phyloP scores from a whole-genome alignment of 331 rosid genomes.

The Rhamnella rubrinervis region DNA sequence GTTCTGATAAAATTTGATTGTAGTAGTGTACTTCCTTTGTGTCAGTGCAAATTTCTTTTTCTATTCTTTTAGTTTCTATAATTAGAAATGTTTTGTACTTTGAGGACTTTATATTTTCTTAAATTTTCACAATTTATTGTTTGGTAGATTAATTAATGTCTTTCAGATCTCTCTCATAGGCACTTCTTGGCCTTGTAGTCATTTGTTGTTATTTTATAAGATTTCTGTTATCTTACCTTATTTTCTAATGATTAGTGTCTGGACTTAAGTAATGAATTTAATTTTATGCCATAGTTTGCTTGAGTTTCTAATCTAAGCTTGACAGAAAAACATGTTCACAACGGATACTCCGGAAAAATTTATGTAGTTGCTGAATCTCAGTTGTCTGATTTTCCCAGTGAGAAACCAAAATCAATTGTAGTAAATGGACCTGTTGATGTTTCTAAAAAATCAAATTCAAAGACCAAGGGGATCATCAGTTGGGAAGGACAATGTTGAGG shows the following conservation, averaged over 20 bases:
- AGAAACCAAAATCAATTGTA: constrained; percentile 59
- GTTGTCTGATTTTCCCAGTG: constrained; percentile 72
- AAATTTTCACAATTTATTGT: too few species aligned
- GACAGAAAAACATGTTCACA: constrained; percentile 61
- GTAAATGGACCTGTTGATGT: constrained; percentile 48
- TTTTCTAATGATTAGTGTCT: not conserved
- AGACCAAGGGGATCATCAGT: constrained; percentile 60
- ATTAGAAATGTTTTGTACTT: too few species aligned
- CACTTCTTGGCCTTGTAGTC: not conserved
- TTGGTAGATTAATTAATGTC: not conserved
- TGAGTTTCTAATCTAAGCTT: constrained; percentile 37
- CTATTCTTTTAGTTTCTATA: too few species aligned
- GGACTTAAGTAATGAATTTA: not conserved
- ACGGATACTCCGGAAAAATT: constrained; percentile 68
- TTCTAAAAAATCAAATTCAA: constrained; percentile 55
- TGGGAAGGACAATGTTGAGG: constrained; percentile 58
- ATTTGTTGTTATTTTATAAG: not conserved
- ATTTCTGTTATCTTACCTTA: not conserved
- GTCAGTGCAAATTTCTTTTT: not conserved
- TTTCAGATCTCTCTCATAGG: not conserved
- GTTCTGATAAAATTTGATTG: not conserved
- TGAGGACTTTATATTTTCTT: too few species aligned
- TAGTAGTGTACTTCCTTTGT: too few species aligned
- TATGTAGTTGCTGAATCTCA: constrained; percentile 84
- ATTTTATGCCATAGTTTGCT: not conserved